phyloP scores from a whole-genome alignment of 179 eudicot species.

The Pouteria campechiana region DNA sequence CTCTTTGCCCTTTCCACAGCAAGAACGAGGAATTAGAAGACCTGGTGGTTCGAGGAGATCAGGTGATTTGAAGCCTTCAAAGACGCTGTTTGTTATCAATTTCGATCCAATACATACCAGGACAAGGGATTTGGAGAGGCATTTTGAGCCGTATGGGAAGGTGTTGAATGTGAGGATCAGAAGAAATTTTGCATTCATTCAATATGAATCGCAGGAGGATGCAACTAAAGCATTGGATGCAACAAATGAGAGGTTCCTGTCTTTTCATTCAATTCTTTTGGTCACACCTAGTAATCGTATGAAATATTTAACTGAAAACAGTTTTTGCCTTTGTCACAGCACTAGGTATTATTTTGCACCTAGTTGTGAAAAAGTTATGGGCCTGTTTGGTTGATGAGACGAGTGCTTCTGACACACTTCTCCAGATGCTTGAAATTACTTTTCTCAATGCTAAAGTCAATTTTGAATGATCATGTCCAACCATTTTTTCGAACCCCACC shows the following conservation, averaged over 20 bases:
- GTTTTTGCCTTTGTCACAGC: too few species aligned
- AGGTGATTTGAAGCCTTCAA: conserved; percentile 44
- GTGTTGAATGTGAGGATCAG: conserved; percentile 61
- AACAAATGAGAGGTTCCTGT: conserved; percentile 49
- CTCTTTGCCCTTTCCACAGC: conserved; percentile 21
- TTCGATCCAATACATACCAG: conserved; percentile 54
- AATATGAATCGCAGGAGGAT: conserved; percentile 61
- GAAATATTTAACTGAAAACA: too few species aligned
- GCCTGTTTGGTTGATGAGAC: too few species aligned
- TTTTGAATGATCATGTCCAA: too few species aligned
- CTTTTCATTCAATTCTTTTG: too few species aligned
- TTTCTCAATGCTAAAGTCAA: too few species aligned
- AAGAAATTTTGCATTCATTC: conserved; percentile 65
- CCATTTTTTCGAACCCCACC: too few species aligned
- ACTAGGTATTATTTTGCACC: too few species aligned
- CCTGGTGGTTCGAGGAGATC: conserved; percentile 33
- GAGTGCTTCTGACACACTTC: too few species aligned
- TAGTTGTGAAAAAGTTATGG: too few species aligned
- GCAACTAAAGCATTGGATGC: conserved; percentile 68
- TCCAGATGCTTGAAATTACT: too few species aligned
- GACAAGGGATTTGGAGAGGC: conserved; percentile 60
- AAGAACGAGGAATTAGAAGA: conserved; percentile 43
- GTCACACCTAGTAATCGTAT: too few species aligned
- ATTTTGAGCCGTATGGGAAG: conserved; percentile 70
- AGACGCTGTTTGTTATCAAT: conserved; percentile 72